A percentile compares a stretch with the other conserved stretches of the same genome.
These are phyloP conservation scores for Posidonia oceanica DNA, from an alignment of 116 monocot genomes.

Conservation along the genomic window DNA sequence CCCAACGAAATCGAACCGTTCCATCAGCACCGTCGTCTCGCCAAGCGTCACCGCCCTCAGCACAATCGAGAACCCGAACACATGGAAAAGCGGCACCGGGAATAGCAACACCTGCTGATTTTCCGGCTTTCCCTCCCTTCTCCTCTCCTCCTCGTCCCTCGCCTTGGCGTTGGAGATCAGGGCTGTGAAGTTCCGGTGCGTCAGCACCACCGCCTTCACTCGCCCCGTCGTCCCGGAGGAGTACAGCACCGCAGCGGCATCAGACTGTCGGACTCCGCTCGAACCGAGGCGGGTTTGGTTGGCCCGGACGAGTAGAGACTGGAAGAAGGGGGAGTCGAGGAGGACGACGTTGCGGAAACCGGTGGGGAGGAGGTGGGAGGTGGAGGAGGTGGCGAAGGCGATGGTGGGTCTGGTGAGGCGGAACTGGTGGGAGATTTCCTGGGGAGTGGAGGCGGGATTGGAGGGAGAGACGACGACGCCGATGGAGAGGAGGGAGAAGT, in stretches of 20 bases:
- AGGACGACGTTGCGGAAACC: conserved; percentile 16
- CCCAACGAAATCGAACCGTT: conserved; percentile 43
- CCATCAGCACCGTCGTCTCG: conserved; percentile 50
- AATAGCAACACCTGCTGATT: conserved; percentile 21
- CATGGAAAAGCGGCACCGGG: conserved; percentile 63
- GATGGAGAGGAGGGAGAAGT: conserved; percentile 59
- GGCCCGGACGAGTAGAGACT: conserved; percentile 15
- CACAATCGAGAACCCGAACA: conserved; percentile 46
- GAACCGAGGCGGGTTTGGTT: background rate
- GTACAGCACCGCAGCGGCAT: conserved; percentile 64
- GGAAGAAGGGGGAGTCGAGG: conserved; percentile 44
- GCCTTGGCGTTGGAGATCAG: conserved; percentile 4
- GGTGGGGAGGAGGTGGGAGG: conserved; percentile 28
- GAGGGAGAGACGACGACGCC: conserved; percentile 65
- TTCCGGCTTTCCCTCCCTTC: background rate
- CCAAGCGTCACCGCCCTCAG: conserved; percentile 23
- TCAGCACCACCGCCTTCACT: conserved; percentile 53
- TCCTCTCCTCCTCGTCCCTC: background rate
- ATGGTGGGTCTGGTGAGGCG: conserved; percentile 37
- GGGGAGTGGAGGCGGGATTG: conserved; percentile 44
- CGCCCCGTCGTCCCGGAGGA: conserved; percentile 83
- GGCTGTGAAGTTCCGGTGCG: conserved; percentile 60
- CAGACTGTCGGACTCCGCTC: conserved; percentile 21
- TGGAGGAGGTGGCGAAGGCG: conserved; percentile 39
- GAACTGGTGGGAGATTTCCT: conserved; percentile 56